Evolutionary conservation across 495 filamentous ascomycete genomes (phyloP).

Genomic region (Ramalina intermedia): DNA sequence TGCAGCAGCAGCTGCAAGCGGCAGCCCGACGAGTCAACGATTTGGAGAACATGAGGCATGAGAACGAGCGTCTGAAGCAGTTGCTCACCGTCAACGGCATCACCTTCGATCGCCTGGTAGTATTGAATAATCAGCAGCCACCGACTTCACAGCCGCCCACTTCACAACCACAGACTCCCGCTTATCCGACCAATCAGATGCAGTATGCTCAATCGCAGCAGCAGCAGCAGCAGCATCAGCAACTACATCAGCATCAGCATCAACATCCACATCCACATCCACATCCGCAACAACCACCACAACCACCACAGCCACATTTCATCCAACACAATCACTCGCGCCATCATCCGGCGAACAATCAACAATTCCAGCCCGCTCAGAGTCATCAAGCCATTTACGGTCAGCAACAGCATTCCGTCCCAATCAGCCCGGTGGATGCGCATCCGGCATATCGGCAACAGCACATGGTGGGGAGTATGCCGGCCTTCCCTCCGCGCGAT

Average conservation of each 20-base stretch:
- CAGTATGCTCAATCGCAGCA: background rate
- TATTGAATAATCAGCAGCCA: background rate
- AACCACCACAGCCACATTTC: no score
- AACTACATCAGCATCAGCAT: background rate
- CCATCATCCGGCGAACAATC: no score
- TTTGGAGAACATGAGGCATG: constrained; percentile 37
- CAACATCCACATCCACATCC: background rate
- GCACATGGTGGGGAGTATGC: no score
- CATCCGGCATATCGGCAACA: no score
- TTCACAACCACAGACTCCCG: background rate
- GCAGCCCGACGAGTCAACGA: constrained; percentile 30
- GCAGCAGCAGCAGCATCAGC: background rate
- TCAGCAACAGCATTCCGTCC: no score
- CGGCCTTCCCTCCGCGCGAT: no score
- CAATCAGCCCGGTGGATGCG: no score
- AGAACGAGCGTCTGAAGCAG: constrained; percentile 60
- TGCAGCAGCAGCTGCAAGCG: constrained; percentile 21
- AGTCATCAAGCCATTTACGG: no score
- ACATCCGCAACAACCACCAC: no score
- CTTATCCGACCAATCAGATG: background rate
- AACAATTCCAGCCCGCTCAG: no score
- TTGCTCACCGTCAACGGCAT: constrained; percentile 65
- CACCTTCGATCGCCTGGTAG: constrained; percentile 21
- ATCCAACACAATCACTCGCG: no score
- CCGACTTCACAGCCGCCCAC: background rate